Base-by-base conservation (phyloP, 2,329 filamentous ascomycete genomes). In the Thelonectria rubi region DNA sequence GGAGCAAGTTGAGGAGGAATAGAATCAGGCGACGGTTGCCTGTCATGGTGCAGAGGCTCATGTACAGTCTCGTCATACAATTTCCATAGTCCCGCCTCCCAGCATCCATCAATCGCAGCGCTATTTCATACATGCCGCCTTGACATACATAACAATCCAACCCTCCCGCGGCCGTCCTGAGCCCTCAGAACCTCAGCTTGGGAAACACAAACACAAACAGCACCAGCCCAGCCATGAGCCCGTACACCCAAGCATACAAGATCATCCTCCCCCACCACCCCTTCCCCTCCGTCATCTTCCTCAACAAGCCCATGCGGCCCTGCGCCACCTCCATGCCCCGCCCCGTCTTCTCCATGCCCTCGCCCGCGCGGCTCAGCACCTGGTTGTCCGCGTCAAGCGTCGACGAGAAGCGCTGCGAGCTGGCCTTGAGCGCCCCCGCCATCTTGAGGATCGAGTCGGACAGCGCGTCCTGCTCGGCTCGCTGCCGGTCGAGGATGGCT, bases 251-350 rank as follows among this genome's bases (percentile, higher is more conserved):
- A 40, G 83, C 90, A 80, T 95, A 97, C 63, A 97, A 81, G 78
- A 94, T 82, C 81, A 97, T 86, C 54, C 94, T 81, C 6, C 91
- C 93, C 87, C 86, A 93, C 91, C 91, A 96, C 0, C 93, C 93
- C 74, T 90, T 89, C 3, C 93, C 94, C 79, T 97, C 94, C 15
- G 90, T 93, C 88, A 97, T 93, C 54, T 84, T 84, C 68, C 87
- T 82, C 73, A 98, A 76, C 71, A 86, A 84, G 1, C 91, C 90
- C 92, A 98, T 96, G 65, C 88, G 82, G 65, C 87, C 86, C 55
- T 88, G 87, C 3, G 94, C 93, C 1, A 87, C 86, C 62, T 93
- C 89, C 85, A 98, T 90, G 17, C 89, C 89, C 47, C 83, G 79
- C 61, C 90, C 88, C 69, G 90, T 96, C 75, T 87, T 89, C 72